phyloP scores from a whole-genome alignment of 2,329 filamentous ascomycete genomes.

The Aspergillus japonicus region DNA sequence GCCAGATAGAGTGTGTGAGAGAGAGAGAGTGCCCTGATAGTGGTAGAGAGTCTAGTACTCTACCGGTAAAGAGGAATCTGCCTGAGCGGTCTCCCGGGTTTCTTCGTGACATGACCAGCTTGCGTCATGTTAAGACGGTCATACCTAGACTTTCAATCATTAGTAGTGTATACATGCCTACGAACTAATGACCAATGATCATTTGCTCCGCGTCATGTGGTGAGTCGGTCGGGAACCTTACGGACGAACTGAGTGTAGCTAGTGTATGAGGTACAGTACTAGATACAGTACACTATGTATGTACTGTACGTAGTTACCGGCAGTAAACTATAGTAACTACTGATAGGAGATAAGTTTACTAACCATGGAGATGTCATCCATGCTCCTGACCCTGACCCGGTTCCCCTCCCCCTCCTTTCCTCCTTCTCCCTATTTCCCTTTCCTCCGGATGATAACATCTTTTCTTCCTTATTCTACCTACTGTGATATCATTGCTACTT shows the following conservation, averaged over 20 bases:
- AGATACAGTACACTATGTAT: too few species aligned
- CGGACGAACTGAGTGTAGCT: neutral
- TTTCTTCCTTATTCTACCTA: neutral
- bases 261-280: too few species aligned
- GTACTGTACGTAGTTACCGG: too few species aligned
- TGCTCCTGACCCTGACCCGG: conserved; percentile 25
- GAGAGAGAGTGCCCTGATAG: neutral
- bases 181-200: conserved; percentile 10
- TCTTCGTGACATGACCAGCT: conserved; percentile 2
- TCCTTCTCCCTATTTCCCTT: conserved; percentile 12
- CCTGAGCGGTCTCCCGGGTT: too few species aligned
- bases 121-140: conserved; percentile 14
- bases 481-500: neutral
- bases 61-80: too few species aligned
- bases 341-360: neutral
- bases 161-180: neutral
- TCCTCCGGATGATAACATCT: conserved; percentile 6
- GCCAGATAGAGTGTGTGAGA: too few species aligned
- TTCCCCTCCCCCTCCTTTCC: conserved; percentile 19
- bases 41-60: neutral
- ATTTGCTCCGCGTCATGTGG: conserved; percentile 13
- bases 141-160: neutral
- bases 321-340: too few species aligned
- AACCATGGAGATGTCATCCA: conserved; percentile 21
- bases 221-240: conserved; percentile 3